Evolutionary conservation across 257 asterid genomes (phyloP).

Genomic region (Salvia rosmarinus): DNA sequence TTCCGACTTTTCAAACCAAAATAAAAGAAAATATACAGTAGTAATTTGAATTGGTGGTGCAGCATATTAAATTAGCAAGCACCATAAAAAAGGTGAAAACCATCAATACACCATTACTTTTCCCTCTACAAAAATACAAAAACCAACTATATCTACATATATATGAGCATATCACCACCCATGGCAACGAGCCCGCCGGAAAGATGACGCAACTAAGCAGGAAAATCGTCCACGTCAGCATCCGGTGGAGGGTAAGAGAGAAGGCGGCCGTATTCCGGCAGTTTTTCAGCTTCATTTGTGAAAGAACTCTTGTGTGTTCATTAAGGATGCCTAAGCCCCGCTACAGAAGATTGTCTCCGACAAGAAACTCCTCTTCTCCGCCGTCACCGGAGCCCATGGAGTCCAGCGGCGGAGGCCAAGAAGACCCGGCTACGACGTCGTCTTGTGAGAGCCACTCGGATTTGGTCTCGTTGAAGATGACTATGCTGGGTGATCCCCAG

Average conservation of each 20-base stretch:
- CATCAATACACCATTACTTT: background rate
- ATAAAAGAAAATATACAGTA: no score
- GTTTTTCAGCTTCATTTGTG: conserved; percentile 59
- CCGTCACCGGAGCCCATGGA: conserved; percentile 27
- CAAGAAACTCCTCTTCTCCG: conserved; percentile 18
- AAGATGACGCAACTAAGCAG: conserved; percentile 67
- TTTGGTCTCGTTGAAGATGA: conserved; percentile 83
- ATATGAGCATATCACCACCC: no score
- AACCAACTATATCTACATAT: no score
- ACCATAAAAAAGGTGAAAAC: background rate
- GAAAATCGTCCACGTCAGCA: conserved; percentile 59
- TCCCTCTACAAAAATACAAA: no score
- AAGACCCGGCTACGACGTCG: conserved; percentile 26
- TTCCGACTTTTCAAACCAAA: no score
- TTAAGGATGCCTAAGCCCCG: conserved; percentile 44
- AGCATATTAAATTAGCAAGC: background rate
- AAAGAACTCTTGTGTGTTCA: conserved; percentile 60
- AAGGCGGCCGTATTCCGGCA: conserved; percentile 54
- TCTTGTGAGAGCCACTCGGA: conserved; percentile 66
- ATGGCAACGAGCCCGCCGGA: conserved; percentile 37
- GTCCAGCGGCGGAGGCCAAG: conserved; percentile 24
- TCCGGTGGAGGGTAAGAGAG: conserved; percentile 61
- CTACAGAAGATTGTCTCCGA: conserved; percentile 52
- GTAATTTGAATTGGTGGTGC: background rate
- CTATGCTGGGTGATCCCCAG: conserved; percentile 82